These are phyloP conservation scores for Hyphopichia fennica DNA, from an alignment of 1,139 yeast genomes.

Conservation along the genomic window DNA sequence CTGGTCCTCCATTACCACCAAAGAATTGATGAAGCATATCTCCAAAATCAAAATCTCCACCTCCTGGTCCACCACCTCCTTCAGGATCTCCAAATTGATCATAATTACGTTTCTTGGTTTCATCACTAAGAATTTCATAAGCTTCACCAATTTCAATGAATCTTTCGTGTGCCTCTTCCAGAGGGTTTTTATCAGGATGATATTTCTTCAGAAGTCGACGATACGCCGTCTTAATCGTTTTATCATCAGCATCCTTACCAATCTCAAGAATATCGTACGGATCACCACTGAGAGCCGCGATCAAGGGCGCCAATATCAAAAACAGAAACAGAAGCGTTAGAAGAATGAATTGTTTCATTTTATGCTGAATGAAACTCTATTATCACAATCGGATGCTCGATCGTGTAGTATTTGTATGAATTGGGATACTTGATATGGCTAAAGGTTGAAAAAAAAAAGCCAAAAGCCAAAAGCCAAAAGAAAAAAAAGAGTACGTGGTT, in stretches of 20 bases:
- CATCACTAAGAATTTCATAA: conserved; percentile 80
- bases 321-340: background rate
- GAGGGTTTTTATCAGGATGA: conserved; percentile 92
- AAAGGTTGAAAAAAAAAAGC: too few relatives aligned
- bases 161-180: conserved; percentile 78
- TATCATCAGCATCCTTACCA: conserved; percentile 65
- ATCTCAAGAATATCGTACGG: conserved; percentile 62
- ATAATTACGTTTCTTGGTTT: conserved; percentile 67
- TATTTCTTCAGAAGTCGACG: conserved; percentile 79
- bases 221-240: conserved; percentile 85
- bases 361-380: too few relatives aligned
- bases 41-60: conserved; percentile 58
- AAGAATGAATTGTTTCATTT: background rate
- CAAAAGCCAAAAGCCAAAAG: too few relatives aligned
- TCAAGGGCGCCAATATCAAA: background rate
- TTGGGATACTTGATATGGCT: too few relatives aligned
- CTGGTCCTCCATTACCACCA: conserved; percentile 50
- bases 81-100: conserved; percentile 88
- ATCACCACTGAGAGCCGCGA: background rate
- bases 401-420: too few relatives aligned
- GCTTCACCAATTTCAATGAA: conserved; percentile 94
- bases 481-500: too few relatives aligned
- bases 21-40: conserved; percentile 75
- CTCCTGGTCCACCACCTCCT: conserved; percentile 43
- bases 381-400: too few relatives aligned